Base-by-base conservation (phyloP, 352 stramenopile species). In the Phytophthora citricola region DNA sequence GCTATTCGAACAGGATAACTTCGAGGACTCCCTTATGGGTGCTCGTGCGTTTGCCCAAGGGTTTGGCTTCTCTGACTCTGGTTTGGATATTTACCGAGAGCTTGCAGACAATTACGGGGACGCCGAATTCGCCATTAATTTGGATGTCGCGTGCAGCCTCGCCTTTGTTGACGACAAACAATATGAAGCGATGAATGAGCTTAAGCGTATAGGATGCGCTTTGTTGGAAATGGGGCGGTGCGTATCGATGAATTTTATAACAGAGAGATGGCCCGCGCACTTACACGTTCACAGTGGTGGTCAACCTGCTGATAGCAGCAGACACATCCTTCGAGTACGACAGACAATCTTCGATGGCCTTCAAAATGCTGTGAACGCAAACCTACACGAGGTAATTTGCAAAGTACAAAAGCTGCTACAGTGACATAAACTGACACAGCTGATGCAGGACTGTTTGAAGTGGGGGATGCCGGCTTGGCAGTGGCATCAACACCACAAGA, bases 101-200 rank as follows among this genome's bases (percentile, higher is more conserved):
- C 66, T 94, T 6, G 68, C 83, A n/a, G 66, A 75, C 39, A 81
- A 87, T 32, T 91, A 89, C 29, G 83, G 80, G 4, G 81, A 88
- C 58, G 56, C 76, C 24, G 61, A 67, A 17, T 56, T 90, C 24
- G 66, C 81, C 26, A 91, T 94, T 39, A 80, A 76, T 46, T 44
- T 92, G 27, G 86, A 92, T 54, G 63, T 94, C 12, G 83, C 80
- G n/a, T 91, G 78, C 38, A 71, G 65, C 47, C 67, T 92, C 5
- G 78, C 79, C 48, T 59, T 60, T 44, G 66, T 60, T 71, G 79
- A 62, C 40, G 67, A 36, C 32, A 63, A 66, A 36, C 51, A 9
- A 50, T 75, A 59, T 20, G 58, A 76, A 50, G 77, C 81, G 0
- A 81, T 90, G 24, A 31, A 43, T 2, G 79, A 90, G 49, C 53